These are phyloP conservation scores for Penicillium sp. DNA, from an alignment of 2,329 filamentous ascomycete genomes.

Conservation along the genomic window DNA sequence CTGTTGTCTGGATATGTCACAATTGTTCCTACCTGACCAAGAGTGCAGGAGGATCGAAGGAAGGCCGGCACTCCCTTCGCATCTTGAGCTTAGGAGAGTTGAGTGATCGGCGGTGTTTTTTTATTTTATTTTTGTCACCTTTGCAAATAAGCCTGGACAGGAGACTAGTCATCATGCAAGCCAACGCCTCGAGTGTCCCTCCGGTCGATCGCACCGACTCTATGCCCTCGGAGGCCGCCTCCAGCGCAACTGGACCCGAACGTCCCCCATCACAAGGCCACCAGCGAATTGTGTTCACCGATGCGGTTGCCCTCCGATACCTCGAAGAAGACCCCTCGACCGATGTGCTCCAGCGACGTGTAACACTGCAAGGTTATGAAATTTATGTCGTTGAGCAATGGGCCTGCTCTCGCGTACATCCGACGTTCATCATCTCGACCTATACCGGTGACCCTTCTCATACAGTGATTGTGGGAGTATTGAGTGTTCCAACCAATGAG, in stretches of 20 bases:
- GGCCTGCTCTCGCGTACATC: constrained; percentile 87
- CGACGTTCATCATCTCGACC: constrained; percentile 86
- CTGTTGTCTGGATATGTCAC: constrained; percentile 26
- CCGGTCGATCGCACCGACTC: constrained; percentile 27
- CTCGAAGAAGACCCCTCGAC: constrained; percentile 82
- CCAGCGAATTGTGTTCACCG: constrained; percentile 62
- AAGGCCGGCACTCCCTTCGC: constrained; percentile 25
- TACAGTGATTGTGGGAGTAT: constrained; percentile 71
- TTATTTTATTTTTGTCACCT: background rate
- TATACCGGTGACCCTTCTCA: constrained; percentile 86
- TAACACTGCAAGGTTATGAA: constrained; percentile 77
- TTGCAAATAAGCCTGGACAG: background rate
- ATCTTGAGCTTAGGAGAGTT: constrained; percentile 19
- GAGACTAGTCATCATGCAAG: constrained; percentile 20
- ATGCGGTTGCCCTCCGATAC: constrained; percentile 67
- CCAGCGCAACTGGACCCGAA: constrained; percentile 16
- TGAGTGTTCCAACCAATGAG: constrained; percentile 79
- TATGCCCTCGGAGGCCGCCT: constrained; percentile 10
- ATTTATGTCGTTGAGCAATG: constrained; percentile 95
- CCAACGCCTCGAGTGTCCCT: constrained; percentile 22
- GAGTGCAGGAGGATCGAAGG: constrained; percentile 25
- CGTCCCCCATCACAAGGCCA: constrained; percentile 36
- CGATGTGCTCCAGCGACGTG: constrained; percentile 68
- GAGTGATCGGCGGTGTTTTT: constrained; percentile 6
- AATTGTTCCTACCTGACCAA: constrained; percentile 21